Evolutionary conservation across 805 yeast genomes (phyloP).

Genomic region (Metschnikowia reukaufii): DNA sequence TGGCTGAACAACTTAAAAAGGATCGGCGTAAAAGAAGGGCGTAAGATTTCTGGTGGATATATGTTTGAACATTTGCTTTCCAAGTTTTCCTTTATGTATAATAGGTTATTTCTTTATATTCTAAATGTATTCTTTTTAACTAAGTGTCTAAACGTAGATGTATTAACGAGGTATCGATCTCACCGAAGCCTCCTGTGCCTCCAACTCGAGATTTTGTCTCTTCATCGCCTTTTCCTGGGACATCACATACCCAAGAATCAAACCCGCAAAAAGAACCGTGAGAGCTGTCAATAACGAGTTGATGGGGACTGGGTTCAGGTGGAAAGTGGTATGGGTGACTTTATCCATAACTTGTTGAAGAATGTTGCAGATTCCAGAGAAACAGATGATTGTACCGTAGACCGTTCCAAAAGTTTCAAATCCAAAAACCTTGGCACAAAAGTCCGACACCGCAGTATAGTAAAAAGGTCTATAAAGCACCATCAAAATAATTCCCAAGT

Average conservation of each 20-base stretch:
- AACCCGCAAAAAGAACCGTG: constrained; percentile 53
- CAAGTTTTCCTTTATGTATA: no score
- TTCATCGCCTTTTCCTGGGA: constrained; percentile 41
- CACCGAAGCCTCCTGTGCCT: constrained; percentile 60
- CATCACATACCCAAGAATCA: constrained; percentile 46
- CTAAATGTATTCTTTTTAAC: no score
- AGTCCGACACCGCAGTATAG: constrained; percentile 90
- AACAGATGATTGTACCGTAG: constrained; percentile 80
- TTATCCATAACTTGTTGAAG: constrained; percentile 68
- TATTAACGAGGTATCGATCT: constrained; percentile 40
- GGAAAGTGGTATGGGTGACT: constrained; percentile 63
- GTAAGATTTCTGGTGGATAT: neutral
- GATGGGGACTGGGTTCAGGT: constrained; percentile 79
- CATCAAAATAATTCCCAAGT: constrained; percentile 65
- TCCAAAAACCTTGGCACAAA: constrained; percentile 90
- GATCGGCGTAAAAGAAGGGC: constrained; percentile 17
- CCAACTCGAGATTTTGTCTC: constrained; percentile 55
- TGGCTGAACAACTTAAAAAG: constrained; percentile 13
- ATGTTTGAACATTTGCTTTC: no score
- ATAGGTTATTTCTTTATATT: no score
- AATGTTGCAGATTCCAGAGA: constrained; percentile 79
- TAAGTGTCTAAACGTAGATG: neutral
- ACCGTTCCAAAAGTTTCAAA: constrained; percentile 89
- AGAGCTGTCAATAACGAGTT: constrained; percentile 54
- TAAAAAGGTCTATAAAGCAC: constrained; percentile 89